Base-by-base conservation (phyloP, 1,139 yeast genomes). In the Sugiyamaella pinicola region DNA sequence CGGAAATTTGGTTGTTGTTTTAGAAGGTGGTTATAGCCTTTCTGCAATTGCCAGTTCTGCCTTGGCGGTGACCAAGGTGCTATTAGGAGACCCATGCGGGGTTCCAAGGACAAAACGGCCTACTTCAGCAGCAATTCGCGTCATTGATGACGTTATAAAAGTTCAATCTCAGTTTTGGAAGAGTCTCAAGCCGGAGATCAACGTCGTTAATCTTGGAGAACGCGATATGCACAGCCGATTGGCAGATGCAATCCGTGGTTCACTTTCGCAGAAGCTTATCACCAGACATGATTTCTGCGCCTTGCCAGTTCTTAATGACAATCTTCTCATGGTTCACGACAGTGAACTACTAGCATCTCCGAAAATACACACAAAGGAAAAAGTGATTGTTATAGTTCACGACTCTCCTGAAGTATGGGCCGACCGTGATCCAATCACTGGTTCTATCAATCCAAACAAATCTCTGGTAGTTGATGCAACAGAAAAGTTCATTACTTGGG, bases 401-500 rank as follows among this genome's bases (percentile, higher is more conserved):
- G 98, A 91, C 64, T 90, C 98, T 2, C 91, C 97, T 1, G 95
- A 90, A 58, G 78, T 93, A 6, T 90, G 96, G 96, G 96, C 96
- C 1, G 82, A 85, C 58, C 74, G 85, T 28, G 90, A 90, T 66
- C 90, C 96, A 0, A 72, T 85, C 5, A 80, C 86, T 22, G 98
- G 98, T 8, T 77, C 80, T 42, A 81, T 91, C 43, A 90, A 87
- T 58, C 78, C 91, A 13, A 79, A 82, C 50, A 80, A 87, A 1
- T 83, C 96, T 1, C 73, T 81, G 2, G 79, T 89, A 39, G 81
- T 87, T 18, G 90, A 85, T 59, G 77, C 83, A 13, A 74, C 83
- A 0, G 60, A 74, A n/a, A 74, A 75, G 56, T 74, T 83, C 50
- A 72, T 83, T 8, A 79, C 81, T 50, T 85, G 90, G 85, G 80